Percentiles rank a stretch among this genome's conserved stretches.
These are phyloP conservation scores for Rubroboletus satanas DNA, from an alignment of 768 basidiomycete species.

Conservation along the genomic window DNA sequence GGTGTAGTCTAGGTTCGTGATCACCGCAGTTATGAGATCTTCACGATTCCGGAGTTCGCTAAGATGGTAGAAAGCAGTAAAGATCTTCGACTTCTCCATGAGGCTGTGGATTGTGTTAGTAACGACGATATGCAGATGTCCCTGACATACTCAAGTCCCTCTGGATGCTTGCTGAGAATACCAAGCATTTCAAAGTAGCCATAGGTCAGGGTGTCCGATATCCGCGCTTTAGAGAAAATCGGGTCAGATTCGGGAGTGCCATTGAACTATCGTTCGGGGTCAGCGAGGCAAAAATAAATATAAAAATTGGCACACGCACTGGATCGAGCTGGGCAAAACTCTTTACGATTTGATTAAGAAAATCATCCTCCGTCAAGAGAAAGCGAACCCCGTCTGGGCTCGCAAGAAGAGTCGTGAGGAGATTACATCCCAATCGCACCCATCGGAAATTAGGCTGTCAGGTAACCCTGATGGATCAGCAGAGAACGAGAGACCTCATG, in stretches of 20 bases:
- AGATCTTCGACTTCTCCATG: constrained; percentile 87
- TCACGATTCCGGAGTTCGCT: constrained; percentile 89
- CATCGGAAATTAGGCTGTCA: constrained; percentile 73
- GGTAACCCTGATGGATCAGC: background rate
- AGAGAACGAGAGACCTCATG: background rate
- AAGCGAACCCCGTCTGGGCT: constrained; percentile 83
- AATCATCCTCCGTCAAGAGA: constrained; percentile 75
- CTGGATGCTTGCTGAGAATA: constrained; percentile 78
- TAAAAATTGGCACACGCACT: constrained; percentile 41
- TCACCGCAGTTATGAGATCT: constrained; percentile 86
- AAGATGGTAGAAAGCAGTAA: constrained; percentile 94
- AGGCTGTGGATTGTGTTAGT: constrained; percentile 45
- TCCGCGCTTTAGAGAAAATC: constrained; percentile 78
- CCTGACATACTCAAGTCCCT: constrained; percentile 78
- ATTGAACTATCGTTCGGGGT: constrained; percentile 50
- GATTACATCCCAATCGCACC: constrained; percentile 78
- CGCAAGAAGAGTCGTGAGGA: constrained; percentile 79
- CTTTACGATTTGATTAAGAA: constrained; percentile 77
- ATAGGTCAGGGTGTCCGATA: constrained; percentile 78
- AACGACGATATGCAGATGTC: background rate
- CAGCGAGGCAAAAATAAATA: background rate
- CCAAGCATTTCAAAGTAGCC: constrained; percentile 98
- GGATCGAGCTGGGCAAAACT: constrained; percentile 92
- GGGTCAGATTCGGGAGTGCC: constrained; percentile 70
- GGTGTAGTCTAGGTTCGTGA: constrained; percentile 88